Conservation (phyloP, 805 yeast species). For the Sugiyamaella qingdaonensis region DNA sequence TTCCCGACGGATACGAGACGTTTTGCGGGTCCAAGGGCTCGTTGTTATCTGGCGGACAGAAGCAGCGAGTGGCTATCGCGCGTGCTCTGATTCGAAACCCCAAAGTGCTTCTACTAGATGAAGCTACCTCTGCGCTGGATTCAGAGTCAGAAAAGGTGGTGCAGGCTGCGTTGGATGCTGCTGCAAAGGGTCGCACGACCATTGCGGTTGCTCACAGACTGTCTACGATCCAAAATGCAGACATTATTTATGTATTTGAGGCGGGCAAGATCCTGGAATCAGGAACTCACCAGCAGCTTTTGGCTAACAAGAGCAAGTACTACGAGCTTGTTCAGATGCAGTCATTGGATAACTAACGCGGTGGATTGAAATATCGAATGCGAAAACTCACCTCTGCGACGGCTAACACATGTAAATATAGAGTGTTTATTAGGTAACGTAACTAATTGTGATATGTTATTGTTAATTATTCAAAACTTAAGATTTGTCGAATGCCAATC, state of each 20-base stretch:
- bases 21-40: conserved; percentile 54
- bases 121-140: conserved; percentile 64
- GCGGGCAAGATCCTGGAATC: conserved; percentile 59
- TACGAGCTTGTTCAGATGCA: conserved; percentile 39
- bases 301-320: conserved; percentile 37
- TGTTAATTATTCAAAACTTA: too few relatives aligned
- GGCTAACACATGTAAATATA: too few relatives aligned
- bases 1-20: conserved; percentile 61
- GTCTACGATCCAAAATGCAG: conserved; percentile 62
- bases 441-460: too few relatives aligned
- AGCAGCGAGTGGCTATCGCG: conserved; percentile 73
- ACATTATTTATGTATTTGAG: conserved; percentile 55
- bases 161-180: conserved; percentile 63
- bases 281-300: conserved; percentile 50
- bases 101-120: conserved; percentile 59
- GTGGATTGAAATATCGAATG: too few relatives aligned
- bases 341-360: conserved; percentile 27
- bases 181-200: conserved; percentile 70
- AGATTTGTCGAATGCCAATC: too few relatives aligned
- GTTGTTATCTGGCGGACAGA: conserved; percentile 68
- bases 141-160: conserved; percentile 72
- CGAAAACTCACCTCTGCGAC: too few relatives aligned
- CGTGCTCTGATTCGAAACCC: conserved; percentile 68
- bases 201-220: conserved; percentile 83
- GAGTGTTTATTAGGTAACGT: too few relatives aligned